Conservation (phyloP, 225 moss, liverwort and hornwort species). For the Marchantia paleacea region DNA sequence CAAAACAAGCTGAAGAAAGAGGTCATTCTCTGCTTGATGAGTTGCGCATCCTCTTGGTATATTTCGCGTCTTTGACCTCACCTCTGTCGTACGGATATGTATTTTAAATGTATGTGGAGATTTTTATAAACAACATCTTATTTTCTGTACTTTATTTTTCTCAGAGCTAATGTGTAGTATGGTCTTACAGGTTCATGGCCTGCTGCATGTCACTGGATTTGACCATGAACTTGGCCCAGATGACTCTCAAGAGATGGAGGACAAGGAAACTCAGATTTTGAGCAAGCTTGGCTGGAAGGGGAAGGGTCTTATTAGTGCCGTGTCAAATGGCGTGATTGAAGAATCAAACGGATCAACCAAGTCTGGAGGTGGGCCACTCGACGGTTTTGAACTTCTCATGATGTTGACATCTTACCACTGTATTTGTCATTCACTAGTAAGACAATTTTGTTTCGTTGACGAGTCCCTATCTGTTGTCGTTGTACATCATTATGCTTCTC, state of each 20-base stretch:
- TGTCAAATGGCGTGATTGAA: slow-evolving; percentile 23
- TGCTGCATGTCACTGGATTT: slow-evolving; percentile 79
- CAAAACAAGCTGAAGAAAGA: slow-evolving; percentile 79
- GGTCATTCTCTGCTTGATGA: slow-evolving; percentile 74
- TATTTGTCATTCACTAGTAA: not conserved
- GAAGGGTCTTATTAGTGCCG: slow-evolving; percentile 68
- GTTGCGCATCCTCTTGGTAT: slow-evolving; percentile 80
- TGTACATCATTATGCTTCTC: not conserved
- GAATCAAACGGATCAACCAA: slow-evolving; percentile 17
- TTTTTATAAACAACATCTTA: not conserved
- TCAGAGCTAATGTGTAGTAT: not conserved
- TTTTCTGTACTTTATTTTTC: not conserved
- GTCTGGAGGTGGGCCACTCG: slow-evolving; percentile 13
- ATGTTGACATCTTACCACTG: not conserved
- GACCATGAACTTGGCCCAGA: slow-evolving; percentile 84
- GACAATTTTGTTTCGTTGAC: not conserved
- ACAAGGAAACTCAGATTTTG: slow-evolving; percentile 73
- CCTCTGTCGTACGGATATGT: not conserved
- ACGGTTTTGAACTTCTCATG: not conserved
- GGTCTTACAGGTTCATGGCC: slow-evolving; percentile 62
- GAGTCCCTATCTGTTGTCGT: not conserved
- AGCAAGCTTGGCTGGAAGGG: slow-evolving; percentile 71
- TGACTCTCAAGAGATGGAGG: slow-evolving; percentile 66
- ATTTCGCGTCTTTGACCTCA: not conserved
- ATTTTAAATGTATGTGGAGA: not conserved